Base-by-base conservation (phyloP, 352 stramenopile genomes). In the Phytophthora crassamura region DNA sequence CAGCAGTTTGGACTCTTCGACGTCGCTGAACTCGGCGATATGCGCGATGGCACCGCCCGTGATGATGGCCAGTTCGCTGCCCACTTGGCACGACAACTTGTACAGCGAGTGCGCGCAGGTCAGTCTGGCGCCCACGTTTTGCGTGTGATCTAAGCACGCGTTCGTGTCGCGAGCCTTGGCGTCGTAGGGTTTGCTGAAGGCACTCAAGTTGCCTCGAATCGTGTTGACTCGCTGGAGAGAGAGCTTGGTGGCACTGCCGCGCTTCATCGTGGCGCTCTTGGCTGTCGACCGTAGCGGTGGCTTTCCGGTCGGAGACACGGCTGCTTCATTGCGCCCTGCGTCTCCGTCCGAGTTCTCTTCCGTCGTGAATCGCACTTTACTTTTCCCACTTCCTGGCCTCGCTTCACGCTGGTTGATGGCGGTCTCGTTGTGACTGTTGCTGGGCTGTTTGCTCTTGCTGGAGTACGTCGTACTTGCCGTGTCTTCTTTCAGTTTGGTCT, bases 61-160 rank as follows among this genome's bases (percentile, higher is more conserved):
- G 28, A 94, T 86, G 57, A 94, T 91, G 5, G 77, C 67, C 5
- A 78, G 38, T 34, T 94, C 86, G 12, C 55, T 77, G 1, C 74
- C 77, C 7, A 25, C 10, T 49, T 92, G 82, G 14, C 86, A 91
- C 4, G 84, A 94, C 0, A 94, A 62, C 45, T 94, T 94, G 72
- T 92, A 94, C 1, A 94, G 66, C 9, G 86, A 94, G 16, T 78
- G 72, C 2, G 82, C 84, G 52, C 86, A 94, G n/a, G 75, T 84
- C 2, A 89, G 48, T 7, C 84, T 74, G 0, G 79, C 82, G 22
- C 82, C 81, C 2, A 90, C 25, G 55, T 94, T 91, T 8, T 83
- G 33, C 0, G 67, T 52, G 9, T 53, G 16, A 1, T 67, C 41
- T 9, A 56, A 22, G 6, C 7, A 47, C 22, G 59, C 34, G 32